Percentiles rank a stretch among this genome's conserved stretches.
phyloP scores from a whole-genome alignment of 805 yeast species.

The Candida insectorum region DNA sequence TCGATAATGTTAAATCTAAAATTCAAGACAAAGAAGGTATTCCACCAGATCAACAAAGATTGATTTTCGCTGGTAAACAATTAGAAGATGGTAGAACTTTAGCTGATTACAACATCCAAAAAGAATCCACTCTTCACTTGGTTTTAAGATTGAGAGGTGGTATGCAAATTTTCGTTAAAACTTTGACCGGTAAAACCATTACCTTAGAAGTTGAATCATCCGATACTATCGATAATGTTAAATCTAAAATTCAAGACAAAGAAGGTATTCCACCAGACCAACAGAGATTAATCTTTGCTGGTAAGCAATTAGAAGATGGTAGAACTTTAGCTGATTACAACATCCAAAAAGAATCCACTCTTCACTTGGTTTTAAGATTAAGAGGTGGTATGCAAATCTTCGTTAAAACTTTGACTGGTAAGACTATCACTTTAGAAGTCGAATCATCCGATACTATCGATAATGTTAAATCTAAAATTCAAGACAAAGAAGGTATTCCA shows the following conservation, averaged over 20 bases:
- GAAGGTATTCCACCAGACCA: constrained; percentile 98
- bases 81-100: constrained; percentile 95
- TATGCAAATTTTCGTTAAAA: constrained; percentile 60
- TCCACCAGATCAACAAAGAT: constrained; percentile 97
- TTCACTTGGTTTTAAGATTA: constrained; percentile 94
- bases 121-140: constrained; percentile 94
- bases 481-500: constrained; percentile 97
- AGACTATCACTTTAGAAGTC: constrained; percentile 82
- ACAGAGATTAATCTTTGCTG: constrained; percentile 95
- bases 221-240: constrained; percentile 96
- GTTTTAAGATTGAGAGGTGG: constrained; percentile 83
- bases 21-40: constrained; percentile 97
- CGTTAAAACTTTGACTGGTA: constrained; percentile 34
- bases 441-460: constrained; percentile 97
- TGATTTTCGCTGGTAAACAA: constrained; percentile 97
- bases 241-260: constrained; percentile 94
- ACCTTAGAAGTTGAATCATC: constrained; percentile 97
- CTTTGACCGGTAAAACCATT: constrained; percentile 60
- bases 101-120: constrained; percentile 97
- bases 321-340: constrained; percentile 96
- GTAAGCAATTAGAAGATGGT: constrained; percentile 96
- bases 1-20: constrained; percentile 94
- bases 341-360: constrained; percentile 96
- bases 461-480: constrained; percentile 94
- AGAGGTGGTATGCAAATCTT: constrained; percentile 78